Evolutionary conservation across 768 basidiomycete species (phyloP).

Genomic region (Podaxis carcinomalis): DNA sequence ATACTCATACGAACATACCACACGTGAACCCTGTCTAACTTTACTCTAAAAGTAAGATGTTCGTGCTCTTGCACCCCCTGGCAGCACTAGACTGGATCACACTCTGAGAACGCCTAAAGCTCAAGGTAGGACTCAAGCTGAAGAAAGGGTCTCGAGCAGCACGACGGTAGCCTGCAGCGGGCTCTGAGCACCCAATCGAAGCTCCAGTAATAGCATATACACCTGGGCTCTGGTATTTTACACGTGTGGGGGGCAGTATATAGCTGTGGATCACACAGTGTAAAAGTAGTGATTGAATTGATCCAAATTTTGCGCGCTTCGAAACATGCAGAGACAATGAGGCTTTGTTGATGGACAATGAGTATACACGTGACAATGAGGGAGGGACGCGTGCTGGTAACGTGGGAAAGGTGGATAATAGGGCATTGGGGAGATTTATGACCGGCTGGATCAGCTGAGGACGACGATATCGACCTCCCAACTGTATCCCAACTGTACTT

Average conservation of each 20-base stretch:
- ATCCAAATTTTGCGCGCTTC: not conserved
- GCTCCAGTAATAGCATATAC: too few relatives aligned
- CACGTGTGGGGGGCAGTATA: not conserved
- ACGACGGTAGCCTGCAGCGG: too few relatives aligned
- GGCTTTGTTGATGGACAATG: not conserved
- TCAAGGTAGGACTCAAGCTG: too few relatives aligned
- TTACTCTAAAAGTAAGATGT: too few relatives aligned
- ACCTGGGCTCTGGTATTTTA: not conserved
- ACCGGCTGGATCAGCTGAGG: not conserved
- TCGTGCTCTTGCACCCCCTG: too few relatives aligned
- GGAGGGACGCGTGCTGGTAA: not conserved
- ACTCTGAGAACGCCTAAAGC: too few relatives aligned
- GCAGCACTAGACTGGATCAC: too few relatives aligned
- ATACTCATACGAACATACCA: too few relatives aligned
- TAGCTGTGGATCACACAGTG: not conserved
- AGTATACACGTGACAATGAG: constrained; percentile 5
- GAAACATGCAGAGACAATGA: constrained; percentile 4
- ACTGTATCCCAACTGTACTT: not conserved
- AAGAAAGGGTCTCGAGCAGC: too few relatives aligned
- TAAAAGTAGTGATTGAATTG: not conserved
- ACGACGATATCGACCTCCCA: not conserved
- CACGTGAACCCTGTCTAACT: too few relatives aligned
- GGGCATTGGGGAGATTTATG: not conserved
- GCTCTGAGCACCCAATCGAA: too few relatives aligned
- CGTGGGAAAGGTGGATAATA: constrained; percentile 7